Percentiles rank a stretch among this genome's conserved stretches.
phyloP scores from a whole-genome alignment of 352 stramenopile genomes.

The Thalassiosira mediterranea region DNA sequence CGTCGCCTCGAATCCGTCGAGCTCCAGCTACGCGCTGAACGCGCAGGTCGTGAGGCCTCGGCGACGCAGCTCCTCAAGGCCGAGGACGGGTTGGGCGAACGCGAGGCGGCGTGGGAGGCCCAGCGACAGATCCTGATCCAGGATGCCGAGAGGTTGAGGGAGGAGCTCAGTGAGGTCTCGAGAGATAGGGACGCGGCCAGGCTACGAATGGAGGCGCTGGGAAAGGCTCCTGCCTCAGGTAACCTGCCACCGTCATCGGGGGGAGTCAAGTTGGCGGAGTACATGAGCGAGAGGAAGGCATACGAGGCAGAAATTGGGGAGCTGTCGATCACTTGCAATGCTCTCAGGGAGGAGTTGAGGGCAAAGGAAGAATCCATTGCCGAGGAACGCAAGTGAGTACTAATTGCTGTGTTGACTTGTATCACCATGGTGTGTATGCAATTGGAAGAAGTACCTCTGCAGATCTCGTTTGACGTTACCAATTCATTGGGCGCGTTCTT shows the following conservation, averaged over 20 bases:
- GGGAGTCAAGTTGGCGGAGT: slow-evolving; percentile 65
- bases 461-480: too few species aligned
- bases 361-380: slow-evolving; percentile 67
- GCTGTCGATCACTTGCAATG: slow-evolving; percentile 73
- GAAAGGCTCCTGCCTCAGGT: slow-evolving; percentile 7
- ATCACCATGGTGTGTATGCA: too few species aligned
- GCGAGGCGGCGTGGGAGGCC: slow-evolving; percentile 80
- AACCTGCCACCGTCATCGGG: too few species aligned
- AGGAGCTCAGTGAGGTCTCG: slow-evolving; percentile 70
- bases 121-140: slow-evolving; percentile 80
- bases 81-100: slow-evolving; percentile 69
- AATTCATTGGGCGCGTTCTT: too few species aligned
- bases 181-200: slow-evolving; percentile 90
- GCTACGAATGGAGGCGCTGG: slow-evolving; percentile 79
- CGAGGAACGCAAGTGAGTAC: too few species aligned
- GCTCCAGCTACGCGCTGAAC: slow-evolving; percentile 91
- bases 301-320: slow-evolving; percentile 83
- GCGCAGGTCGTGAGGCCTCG: slow-evolving; percentile 72
- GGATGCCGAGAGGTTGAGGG: slow-evolving; percentile 73
- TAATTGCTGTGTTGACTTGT: too few species aligned
- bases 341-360: slow-evolving; percentile 76
- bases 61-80: slow-evolving; percentile 71
- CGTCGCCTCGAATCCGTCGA: slow-evolving; percentile 89
- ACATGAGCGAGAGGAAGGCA: slow-evolving; percentile 73
- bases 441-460: too few species aligned